Evolutionary conservation across 139 green algal species (phyloP).

Genomic region (Coelastrella sp.): DNA sequence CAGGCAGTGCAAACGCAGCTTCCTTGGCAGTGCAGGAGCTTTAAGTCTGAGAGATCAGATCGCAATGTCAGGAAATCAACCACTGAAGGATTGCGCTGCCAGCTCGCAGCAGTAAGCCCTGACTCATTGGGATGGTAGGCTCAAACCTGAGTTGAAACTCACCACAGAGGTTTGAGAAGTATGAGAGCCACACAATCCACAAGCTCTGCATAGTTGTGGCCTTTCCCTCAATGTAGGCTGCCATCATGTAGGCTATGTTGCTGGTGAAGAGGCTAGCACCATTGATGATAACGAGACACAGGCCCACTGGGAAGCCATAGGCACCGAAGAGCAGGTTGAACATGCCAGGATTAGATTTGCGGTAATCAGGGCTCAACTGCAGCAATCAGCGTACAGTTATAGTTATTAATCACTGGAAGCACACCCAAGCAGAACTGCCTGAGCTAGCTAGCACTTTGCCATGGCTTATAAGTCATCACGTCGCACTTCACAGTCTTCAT

Average conservation of each 20-base stretch:
- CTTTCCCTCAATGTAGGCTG: constrained; percentile 70
- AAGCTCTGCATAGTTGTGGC: background rate
- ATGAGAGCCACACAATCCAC: constrained; percentile 17
- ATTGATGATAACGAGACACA: constrained; percentile 70
- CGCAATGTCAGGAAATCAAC: no score
- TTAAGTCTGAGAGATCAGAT: no score
- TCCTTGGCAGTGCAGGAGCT: background rate
- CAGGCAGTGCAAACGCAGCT: no score
- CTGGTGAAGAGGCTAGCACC: constrained; percentile 87
- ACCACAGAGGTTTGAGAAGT: constrained; percentile 44
- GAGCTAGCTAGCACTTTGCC: background rate
- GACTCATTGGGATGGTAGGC: background rate
- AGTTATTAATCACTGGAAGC: background rate
- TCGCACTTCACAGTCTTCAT: background rate
- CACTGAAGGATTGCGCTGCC: no score
- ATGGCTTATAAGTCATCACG: background rate
- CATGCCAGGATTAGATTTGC: constrained; percentile 64
- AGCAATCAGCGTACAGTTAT: background rate
- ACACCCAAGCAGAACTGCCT: background rate
- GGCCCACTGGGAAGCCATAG: constrained; percentile 72
- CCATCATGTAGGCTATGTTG: constrained; percentile 80
- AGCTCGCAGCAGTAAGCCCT: background rate
- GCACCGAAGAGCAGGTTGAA: constrained; percentile 57
- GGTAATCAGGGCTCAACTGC: constrained; percentile 54
- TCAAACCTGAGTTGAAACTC: background rate